phyloP scores from a whole-genome alignment of 2,329 filamentous ascomycete genomes.

The Penicillium sp. region DNA sequence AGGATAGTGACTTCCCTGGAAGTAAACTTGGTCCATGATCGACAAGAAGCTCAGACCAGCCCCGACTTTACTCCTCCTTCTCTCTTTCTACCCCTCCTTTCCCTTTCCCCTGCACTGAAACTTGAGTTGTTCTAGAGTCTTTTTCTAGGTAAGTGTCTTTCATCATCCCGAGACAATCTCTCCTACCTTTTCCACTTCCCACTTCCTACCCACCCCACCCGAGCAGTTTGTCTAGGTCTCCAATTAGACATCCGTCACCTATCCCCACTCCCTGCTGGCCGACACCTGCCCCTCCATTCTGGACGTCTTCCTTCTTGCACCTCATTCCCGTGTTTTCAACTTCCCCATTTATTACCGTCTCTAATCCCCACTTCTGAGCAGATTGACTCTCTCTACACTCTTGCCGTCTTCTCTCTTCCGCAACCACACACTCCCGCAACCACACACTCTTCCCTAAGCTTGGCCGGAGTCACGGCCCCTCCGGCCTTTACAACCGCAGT shows the following conservation, averaged over 20 bases:
- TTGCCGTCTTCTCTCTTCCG: slow-evolving; percentile 50
- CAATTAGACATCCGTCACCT: slow-evolving; percentile 21
- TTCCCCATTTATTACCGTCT: not conserved
- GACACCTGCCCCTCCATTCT: slow-evolving; percentile 12
- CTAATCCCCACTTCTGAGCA: not conserved
- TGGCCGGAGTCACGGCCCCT: slow-evolving; percentile 28
- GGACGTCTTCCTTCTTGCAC: slow-evolving; percentile 11
- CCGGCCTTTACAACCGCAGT: slow-evolving; percentile 25
- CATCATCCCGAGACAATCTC: not conserved
- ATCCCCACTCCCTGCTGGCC: slow-evolving; percentile 20
- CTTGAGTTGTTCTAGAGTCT: slow-evolving; percentile 3
- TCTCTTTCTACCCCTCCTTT: not conserved
- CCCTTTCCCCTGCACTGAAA: slow-evolving; percentile 1
- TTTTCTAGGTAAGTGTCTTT: slow-evolving; percentile 1
- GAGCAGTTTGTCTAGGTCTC: slow-evolving; percentile 5
- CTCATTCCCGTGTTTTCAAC: not conserved
- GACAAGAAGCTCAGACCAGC: slow-evolving; percentile 24
- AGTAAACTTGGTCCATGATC: slow-evolving; percentile 10
- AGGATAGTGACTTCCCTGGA: too few species aligned
- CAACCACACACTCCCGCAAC: slow-evolving; percentile 52
- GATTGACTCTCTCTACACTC: not conserved
- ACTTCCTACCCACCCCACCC: not conserved
- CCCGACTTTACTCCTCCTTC: slow-evolving; percentile 17
- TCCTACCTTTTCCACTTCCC: not conserved
- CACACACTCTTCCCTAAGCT: slow-evolving; percentile 17